phyloP scores from a whole-genome alignment of 116 monocot species.

The Papilionanthe hybrid region DNA sequence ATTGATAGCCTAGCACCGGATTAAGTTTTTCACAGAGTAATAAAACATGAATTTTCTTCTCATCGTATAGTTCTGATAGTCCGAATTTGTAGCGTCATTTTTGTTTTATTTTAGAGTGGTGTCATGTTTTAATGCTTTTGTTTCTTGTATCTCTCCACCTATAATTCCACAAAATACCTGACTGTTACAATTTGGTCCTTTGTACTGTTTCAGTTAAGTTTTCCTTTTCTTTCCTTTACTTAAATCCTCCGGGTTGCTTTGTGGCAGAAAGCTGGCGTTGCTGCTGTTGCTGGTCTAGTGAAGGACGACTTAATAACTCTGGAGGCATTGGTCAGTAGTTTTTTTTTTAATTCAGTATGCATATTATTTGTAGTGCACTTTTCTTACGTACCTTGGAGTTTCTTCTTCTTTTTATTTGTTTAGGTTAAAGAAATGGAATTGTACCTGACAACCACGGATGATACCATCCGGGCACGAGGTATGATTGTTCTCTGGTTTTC shows the following conservation, averaged over 20 bases:
- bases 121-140: background rate
- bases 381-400: background rate
- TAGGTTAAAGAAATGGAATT: slow-evolving; percentile 83
- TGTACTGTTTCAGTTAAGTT: background rate
- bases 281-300: slow-evolving; percentile 50
- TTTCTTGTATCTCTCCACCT: background rate
- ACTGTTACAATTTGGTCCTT: background rate
- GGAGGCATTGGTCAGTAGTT: slow-evolving; percentile 51
- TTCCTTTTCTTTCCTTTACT: background rate
- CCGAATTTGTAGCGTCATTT: background rate
- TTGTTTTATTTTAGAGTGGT: background rate
- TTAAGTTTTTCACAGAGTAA: background rate
- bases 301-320: slow-evolving; percentile 49
- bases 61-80: background rate
- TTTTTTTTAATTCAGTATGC: background rate
- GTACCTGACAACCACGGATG: slow-evolving; percentile 71
- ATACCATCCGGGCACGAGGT: slow-evolving; percentile 79
- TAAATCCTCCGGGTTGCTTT: background rate
- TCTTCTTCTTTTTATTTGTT: slow-evolving; percentile 2
- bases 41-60: background rate
- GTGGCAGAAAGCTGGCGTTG: slow-evolving; percentile 45
- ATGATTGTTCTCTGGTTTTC: background rate
- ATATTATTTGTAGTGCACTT: background rate
- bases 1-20: too few species aligned
- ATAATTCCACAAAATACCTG: background rate